Conservation (phyloP, 768 basidiomycete genomes). For the Tylopilus balloui region DNA sequence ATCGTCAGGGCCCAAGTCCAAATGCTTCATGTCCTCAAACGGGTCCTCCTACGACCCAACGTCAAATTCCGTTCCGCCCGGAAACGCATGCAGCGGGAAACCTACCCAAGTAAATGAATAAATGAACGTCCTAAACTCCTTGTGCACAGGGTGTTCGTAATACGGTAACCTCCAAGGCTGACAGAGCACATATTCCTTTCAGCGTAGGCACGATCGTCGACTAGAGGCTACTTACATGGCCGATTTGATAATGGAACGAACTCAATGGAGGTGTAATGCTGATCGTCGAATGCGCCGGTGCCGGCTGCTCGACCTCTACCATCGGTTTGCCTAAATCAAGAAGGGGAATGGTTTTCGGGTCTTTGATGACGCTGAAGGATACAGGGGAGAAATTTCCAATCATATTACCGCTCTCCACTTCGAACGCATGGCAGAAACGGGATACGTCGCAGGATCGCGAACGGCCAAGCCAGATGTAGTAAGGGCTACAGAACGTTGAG, state of each 20-base stretch:
- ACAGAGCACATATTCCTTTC: background rate
- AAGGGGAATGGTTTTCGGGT: slow-evolving; percentile 35
- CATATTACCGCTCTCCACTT: slow-evolving; percentile 58
- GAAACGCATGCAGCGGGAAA: background rate
- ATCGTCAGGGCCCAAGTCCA: slow-evolving; percentile 57
- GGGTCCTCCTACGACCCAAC: slow-evolving; percentile 57
- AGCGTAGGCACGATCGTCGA: background rate
- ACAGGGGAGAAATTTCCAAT: slow-evolving; percentile 47
- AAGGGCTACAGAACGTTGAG: slow-evolving; percentile 38
- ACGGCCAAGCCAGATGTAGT: slow-evolving; percentile 75
- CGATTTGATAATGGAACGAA: slow-evolving; percentile 59
- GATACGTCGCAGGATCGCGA: slow-evolving; percentile 59
- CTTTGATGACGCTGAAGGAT: slow-evolving; percentile 32
- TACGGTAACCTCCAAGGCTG: slow-evolving; percentile 68
- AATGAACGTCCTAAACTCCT: slow-evolving; percentile 58
- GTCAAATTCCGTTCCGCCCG: background rate
- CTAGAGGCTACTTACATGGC: slow-evolving; percentile 34
- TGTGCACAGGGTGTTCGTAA: slow-evolving; percentile 64
- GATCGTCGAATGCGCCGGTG: slow-evolving; percentile 35
- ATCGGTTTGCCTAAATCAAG: slow-evolving; percentile 41
- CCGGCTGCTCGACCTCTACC: slow-evolving; percentile 20
- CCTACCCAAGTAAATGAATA: slow-evolving; percentile 60
- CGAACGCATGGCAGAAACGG: slow-evolving; percentile 53
- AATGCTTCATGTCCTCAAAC: slow-evolving; percentile 61
- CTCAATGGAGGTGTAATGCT: slow-evolving; percentile 52